Base-by-base conservation (phyloP, 2,329 filamentous ascomycete genomes). In the Aureobasidium sp. region DNA sequence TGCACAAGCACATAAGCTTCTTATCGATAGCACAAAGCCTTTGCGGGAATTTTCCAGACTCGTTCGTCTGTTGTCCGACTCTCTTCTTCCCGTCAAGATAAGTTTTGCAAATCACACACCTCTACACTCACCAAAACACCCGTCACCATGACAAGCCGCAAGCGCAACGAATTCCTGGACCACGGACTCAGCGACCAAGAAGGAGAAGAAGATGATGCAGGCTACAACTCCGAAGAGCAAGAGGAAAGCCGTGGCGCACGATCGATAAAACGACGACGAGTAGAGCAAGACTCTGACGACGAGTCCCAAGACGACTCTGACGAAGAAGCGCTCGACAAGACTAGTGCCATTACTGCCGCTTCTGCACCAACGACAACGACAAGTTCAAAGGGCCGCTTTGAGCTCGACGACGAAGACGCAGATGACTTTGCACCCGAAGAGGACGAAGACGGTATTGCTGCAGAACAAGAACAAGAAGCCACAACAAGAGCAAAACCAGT, bases 141-240 rank as follows among this genome's bases (percentile, higher is more conserved):
- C 35, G 16, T n/a, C 24, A 21, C 12, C 19, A 89, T 90, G 85
- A 69, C 83, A 1, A 74, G 80, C 35, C 79, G 84, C 63, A 88
- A 85, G 64, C 79, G 79, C 60, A 89, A 89, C 66, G 79, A 86
- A 49, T 90, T 85, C 62, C 78, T 90, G 54, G 73, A 76, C n/a
- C 68, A 67, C 17, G 69, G 69, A 21, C 69, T 70, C 24, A 70
- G 70, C 34, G 74, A 72, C 30, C 73, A 71, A 2, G 68, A 66
- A 8, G n/a, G n/a, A n/a, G 44, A 37, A 22, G 72, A 73, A 7
- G 64, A 70, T 2, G 71, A 71, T 0, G 63, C 64, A 45, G 81
- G 78, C 54, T 87, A 86, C 65, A 74, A 86, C 57, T 89, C 85
- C 0, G 85, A 86, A 19, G 72, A 66, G 22, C 78, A 83, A 40